Conservation (phyloP, 148 eudicot species). For the Linanthus parryae region DNA sequence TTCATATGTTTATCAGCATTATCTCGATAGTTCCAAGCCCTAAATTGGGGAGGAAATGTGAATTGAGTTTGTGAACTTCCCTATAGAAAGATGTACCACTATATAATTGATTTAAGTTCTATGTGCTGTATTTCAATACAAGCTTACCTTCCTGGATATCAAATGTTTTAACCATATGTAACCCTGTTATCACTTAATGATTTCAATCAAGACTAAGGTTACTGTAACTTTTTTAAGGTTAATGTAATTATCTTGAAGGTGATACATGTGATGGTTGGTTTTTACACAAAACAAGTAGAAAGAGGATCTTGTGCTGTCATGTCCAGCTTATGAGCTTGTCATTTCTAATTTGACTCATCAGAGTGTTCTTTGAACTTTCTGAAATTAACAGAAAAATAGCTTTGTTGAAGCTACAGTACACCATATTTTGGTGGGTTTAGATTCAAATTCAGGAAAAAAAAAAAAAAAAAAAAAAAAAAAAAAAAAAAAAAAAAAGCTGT, state of each 20-base stretch:
- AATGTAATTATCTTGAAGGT: background rate
- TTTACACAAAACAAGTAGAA: background rate
- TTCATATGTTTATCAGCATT: conserved; percentile 55
- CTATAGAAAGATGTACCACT: background rate
- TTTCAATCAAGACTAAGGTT: no score
- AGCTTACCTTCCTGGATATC: conserved; percentile 1
- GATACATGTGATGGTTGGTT: background rate
- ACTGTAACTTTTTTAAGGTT: no score
- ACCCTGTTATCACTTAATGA: background rate
- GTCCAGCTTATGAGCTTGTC: background rate
- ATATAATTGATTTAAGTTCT: background rate
- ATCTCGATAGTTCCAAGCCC: conserved; percentile 24
- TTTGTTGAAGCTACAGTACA: no score
- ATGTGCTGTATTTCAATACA: background rate
- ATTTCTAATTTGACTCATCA: no score
- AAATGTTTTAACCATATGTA: background rate
- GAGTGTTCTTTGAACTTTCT: no score
- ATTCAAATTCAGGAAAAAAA: no score
- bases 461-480: no score
- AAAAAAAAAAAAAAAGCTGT: no score
- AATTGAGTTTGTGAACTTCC: conserved; percentile 5
- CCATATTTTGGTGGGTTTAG: no score
- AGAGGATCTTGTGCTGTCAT: background rate
- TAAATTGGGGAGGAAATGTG: background rate
- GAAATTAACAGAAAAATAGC: no score